Evolutionary conservation across 495 filamentous ascomycete species (phyloP).

Genomic region (Podospora pseudocomata): DNA sequence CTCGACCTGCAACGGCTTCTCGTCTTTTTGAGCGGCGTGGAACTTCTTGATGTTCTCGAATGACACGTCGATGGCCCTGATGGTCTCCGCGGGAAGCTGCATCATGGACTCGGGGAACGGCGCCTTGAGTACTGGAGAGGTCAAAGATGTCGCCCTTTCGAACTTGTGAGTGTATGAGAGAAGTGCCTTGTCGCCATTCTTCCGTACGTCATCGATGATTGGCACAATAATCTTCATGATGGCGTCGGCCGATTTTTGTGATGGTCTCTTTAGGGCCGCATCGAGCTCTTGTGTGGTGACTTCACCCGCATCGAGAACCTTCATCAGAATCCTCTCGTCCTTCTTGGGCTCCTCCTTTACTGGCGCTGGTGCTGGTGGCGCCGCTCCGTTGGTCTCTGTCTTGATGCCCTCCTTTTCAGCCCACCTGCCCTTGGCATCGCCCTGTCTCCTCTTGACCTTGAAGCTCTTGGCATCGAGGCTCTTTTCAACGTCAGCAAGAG

Average conservation of each 20-base stretch:
- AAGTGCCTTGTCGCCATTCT: conserved; percentile 78
- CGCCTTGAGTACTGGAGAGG: conserved; percentile 79
- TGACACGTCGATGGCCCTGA: conserved; percentile 85
- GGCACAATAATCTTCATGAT: conserved; percentile 87
- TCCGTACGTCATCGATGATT: conserved; percentile 80
- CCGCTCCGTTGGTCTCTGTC: conserved; percentile 40
- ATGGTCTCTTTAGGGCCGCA: conserved; percentile 75
- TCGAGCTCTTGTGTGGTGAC: conserved; percentile 58
- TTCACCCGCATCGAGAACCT: conserved; percentile 62
- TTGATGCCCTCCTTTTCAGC: conserved; percentile 74
- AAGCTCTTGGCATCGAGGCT: conserved; percentile 91
- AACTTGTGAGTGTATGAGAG: conserved; percentile 95
- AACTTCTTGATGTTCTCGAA: conserved; percentile 93
- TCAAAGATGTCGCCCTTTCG: conserved; percentile 87
- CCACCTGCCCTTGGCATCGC: conserved; percentile 90
- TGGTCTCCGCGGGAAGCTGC: conserved; percentile 75
- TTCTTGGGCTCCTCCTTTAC: conserved; percentile 43
- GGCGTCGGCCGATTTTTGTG: conserved; percentile 83
- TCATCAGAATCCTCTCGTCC: conserved; percentile 74
- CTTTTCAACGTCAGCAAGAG: conserved; percentile 78
- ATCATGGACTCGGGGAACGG: conserved; percentile 83
- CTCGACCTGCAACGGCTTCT: conserved; percentile 75
- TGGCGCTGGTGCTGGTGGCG: conserved; percentile 39
- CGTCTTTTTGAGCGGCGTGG: conserved; percentile 82
- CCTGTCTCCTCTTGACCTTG: conserved; percentile 86